Evolutionary conservation across 768 basidiomycete species (phyloP), one percentile per base, ranked within the genome.

Genomic region (Leccinum disarticulatum): DNA sequence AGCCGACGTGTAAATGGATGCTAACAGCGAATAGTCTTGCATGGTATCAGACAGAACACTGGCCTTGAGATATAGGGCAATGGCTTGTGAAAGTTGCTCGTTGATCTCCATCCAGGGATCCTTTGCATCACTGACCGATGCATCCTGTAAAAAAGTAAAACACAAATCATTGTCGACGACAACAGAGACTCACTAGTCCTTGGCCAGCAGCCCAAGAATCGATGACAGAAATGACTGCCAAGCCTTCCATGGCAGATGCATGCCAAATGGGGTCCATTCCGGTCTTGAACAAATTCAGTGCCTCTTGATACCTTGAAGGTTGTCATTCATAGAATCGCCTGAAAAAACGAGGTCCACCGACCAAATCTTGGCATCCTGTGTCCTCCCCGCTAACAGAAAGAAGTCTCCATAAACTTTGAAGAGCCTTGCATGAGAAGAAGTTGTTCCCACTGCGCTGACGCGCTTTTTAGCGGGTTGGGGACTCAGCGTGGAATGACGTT

Each of bases 331-430:
- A 54, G 59, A 53, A 58, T 38, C 30, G 22, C 7, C 25, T 31
- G 38, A 50, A 31, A 58, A 53, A 66, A n/a, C 36, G 43, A 56
- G 17, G 28, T n/a, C 8, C 15, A 72, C 78, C 54, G 75, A 95
- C 92, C 93, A 93, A 54, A 89, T 80, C 43, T 80, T 76, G 1
- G 96, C 89, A 68, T 98, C 95, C 52, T 86, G 84, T 38, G 85
- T 83, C 62, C 92, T 80, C n/a, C 97, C 96, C 7, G 93, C 83
- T 27, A 98, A 77, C 17, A 98, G 76, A 74, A 90, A 95, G 64
- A 97, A 82, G 72, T 98, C 94, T 1, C 87, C 96, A 14, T 93
- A 80, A 27, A 95, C 81, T 74, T 96, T 98, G 74, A 86, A 90
- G 38, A 96, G 79, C 57, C 96, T 79, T 27, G 90, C 96, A 73